These are phyloP conservation scores for Gigaspora rosea DNA, from an alignment of 192 early-diverging fungal species.

Conservation along the genomic window DNA sequence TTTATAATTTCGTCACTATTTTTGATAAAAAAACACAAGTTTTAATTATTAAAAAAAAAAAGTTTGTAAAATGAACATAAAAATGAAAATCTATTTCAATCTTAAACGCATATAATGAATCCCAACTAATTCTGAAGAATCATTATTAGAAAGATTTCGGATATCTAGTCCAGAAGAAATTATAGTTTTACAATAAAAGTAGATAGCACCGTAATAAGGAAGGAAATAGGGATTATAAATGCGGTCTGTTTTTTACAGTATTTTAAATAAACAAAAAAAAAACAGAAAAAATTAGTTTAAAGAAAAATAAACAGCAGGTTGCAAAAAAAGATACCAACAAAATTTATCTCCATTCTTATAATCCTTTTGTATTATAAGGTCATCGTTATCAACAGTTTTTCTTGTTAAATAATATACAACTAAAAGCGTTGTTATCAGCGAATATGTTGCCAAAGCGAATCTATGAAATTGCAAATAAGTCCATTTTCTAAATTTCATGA, in stretches of 20 bases:
- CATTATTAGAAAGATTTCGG: neutral
- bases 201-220: slow-evolving; percentile 28
- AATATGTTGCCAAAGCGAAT: neutral
- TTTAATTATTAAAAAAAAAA: too few relatives aligned
- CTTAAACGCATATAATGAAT: slow-evolving; percentile 9
- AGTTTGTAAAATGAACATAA: too few relatives aligned
- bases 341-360: slow-evolving; percentile 7
- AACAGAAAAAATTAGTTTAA: neutral
- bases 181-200: slow-evolving; percentile 23
- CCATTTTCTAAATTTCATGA: slow-evolving; percentile 28
- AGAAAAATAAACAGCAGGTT: neutral
- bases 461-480: slow-evolving; percentile 7
- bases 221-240: slow-evolving; percentile 25
- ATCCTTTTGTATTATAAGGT: neutral
- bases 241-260: neutral
- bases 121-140: slow-evolving; percentile 10
- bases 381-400: slow-evolving; percentile 17
- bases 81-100: too few relatives aligned
- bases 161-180: slow-evolving; percentile 4
- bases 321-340: slow-evolving; percentile 18
- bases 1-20: too few relatives aligned
- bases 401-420: slow-evolving; percentile 15
- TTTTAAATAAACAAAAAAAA: too few relatives aligned
- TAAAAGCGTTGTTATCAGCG: slow-evolving; percentile 13
- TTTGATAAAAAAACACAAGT: too few relatives aligned